These are phyloP conservation scores for Rhododendron ovatum DNA, from an alignment of 148 eudicot genomes.

Conservation along the genomic window DNA sequence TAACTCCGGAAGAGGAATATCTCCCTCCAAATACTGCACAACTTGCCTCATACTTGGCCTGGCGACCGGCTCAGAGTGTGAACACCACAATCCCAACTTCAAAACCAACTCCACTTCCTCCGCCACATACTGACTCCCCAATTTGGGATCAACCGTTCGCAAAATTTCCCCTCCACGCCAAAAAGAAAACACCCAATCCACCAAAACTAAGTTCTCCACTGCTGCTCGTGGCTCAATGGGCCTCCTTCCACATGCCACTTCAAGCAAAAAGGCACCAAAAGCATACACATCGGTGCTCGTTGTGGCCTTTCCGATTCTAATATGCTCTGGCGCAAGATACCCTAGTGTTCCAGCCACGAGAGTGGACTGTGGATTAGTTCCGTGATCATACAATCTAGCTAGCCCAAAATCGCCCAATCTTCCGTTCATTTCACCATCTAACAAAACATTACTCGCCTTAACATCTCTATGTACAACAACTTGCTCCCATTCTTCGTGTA, in stretches of 20 bases:
- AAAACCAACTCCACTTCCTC: conserved; percentile 23
- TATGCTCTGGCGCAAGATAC: conserved; percentile 38
- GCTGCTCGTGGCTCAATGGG: conserved; percentile 25
- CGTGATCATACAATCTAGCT: conserved; percentile 31
- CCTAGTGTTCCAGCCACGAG: conserved; percentile 34
- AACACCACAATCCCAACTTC: conserved; percentile 42
- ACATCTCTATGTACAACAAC: conserved; percentile 37
- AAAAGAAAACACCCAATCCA: conserved; percentile 17
- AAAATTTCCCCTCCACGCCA: conserved; percentile 9
- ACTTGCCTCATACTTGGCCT: conserved; percentile 44
- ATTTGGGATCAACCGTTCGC: conserved; percentile 1
- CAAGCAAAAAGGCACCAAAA: conserved; percentile 35
- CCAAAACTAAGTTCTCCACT: conserved; percentile 4
- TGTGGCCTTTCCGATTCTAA: conserved; percentile 34
- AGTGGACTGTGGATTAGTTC: conserved; percentile 24
- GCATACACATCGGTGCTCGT: conserved; percentile 36
- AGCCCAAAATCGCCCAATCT: conserved; percentile 40
- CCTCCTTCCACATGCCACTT: conserved; percentile 35
- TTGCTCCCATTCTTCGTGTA: conserved; percentile 40
- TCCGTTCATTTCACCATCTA: conserved; percentile 33
- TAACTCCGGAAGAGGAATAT: conserved; percentile 2
- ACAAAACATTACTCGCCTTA: conserved; percentile 36
- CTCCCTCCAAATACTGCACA: conserved; percentile 26
- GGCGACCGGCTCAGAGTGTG: conserved; percentile 14
- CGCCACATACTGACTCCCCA: conserved; percentile 9